Percentiles rank a stretch among this genome's conserved stretches.
These are phyloP conservation scores for Plasmodium coatneyi DNA, from an alignment of 169 alveolate genomes.

Conservation along the genomic window DNA sequence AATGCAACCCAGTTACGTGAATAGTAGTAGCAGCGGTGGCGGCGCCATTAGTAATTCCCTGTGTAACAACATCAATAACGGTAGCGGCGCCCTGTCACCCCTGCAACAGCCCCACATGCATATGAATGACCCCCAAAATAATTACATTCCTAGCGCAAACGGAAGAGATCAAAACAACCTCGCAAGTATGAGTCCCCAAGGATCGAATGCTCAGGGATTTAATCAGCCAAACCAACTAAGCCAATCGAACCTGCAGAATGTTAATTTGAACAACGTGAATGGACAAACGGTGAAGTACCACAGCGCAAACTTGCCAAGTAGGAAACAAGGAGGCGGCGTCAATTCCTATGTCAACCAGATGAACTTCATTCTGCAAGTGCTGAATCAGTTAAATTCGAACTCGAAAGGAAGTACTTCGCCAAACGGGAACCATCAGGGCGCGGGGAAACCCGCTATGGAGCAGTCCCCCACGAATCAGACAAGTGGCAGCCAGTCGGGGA, in stretches of 20 bases:
- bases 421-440: background rate
- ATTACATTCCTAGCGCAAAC: background rate
- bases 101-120: constrained; percentile 32
- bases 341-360: constrained; percentile 40
- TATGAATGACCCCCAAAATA: constrained; percentile 22
- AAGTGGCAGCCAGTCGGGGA: background rate
- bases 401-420: background rate
- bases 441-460: constrained; percentile 1
- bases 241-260: constrained; percentile 16
- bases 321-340: constrained; percentile 11
- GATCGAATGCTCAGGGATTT: constrained; percentile 3
- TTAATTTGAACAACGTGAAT: constrained; percentile 15
- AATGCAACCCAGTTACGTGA: constrained; percentile 1
- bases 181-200: background rate
- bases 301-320: constrained; percentile 19
- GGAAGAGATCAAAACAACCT: background rate
- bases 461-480: constrained; percentile 1
- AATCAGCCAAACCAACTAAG: background rate
- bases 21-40: background rate
- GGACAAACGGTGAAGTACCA: background rate
- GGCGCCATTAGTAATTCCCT: background rate
- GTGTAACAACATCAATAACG: background rate
- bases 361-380: constrained; percentile 60
- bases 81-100: background rate
- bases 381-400: constrained; percentile 25